Conservation (phyloP, 768 basidiomycete genomes). For the Podaxis rugospora region DNA sequence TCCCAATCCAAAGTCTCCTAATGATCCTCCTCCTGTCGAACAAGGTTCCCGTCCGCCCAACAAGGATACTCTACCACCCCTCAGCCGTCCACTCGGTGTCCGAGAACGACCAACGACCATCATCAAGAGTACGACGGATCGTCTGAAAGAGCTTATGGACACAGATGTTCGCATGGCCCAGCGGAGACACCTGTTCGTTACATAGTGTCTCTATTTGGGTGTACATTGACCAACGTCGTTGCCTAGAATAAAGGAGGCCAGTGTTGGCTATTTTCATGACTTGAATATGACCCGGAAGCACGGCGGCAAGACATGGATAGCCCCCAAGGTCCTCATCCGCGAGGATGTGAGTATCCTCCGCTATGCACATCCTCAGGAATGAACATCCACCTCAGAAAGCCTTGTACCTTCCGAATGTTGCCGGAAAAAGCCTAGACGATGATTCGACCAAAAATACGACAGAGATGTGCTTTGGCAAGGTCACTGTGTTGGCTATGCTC, state of each 20-base stretch:
- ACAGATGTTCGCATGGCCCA: conserved; percentile 67
- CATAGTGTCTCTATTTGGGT: not conserved
- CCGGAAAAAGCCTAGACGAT: conserved; percentile 62
- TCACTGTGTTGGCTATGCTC: conserved; percentile 81
- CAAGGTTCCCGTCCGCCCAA: conserved; percentile 6
- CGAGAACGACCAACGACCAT: conserved; percentile 59
- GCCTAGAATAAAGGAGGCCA: conserved; percentile 44
- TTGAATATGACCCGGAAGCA: conserved; percentile 69
- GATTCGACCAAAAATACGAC: conserved; percentile 67
- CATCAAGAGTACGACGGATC: conserved; percentile 54
- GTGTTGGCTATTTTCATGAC: conserved; percentile 88
- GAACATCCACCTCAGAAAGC: conserved; percentile 58
- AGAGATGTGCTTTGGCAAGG: conserved; percentile 65
- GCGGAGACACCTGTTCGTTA: conserved; percentile 54
- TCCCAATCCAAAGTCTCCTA: not conserved
- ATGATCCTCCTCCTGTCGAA: not conserved
- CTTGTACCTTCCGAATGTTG: conserved; percentile 85
- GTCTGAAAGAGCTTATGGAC: conserved; percentile 66
- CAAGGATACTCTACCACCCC: conserved; percentile 25
- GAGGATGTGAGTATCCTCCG: conserved; percentile 66
- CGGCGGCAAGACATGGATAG: conserved; percentile 95
- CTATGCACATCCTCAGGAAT: not conserved
- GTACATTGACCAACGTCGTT: not conserved
- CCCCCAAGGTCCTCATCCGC: conserved; percentile 81
- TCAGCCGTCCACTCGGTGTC: conserved; percentile 76